Evolutionary conservation across 306 rosid species (phyloP), one percentile per base, ranked within the genome.

Genomic region (Crotalaria pallida): DNA sequence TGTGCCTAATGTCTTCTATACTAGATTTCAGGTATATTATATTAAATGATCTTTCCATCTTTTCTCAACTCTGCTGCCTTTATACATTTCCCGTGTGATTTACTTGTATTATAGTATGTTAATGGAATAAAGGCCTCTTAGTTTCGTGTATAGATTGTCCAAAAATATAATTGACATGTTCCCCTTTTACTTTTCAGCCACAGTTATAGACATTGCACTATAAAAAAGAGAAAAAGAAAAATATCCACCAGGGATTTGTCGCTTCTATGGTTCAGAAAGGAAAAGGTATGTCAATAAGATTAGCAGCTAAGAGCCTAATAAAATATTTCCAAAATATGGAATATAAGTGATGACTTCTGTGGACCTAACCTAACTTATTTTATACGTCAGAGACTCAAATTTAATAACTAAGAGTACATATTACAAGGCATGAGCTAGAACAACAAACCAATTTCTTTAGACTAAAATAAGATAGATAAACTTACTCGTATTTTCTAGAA

Each of bases 401-500:
- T 10, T 38, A 38, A 41, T 18, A 27, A 60, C 48, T 16, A 76
- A 55, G 15, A 70, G 33, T 58, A 34, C 19, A 26, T 15, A 71
- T 7, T 24, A 62, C 31, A 9, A 45, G 72, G 59, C 47, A 44
- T 12, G 50, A 44, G 23, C 41, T 66, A 60, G 58, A 71, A 33
- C 17, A 72, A 59, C 36, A 41, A 15, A 21, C 43, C 40, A 34
- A 26, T 27, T 40, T 8, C 21, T 55, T 69, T 50, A 23, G 58
- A 57, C 22, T 34, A 12, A 48, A 56, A 64, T 17, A 58, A 18
- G 58, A 72, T 40, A 62, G 10, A 64, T 56, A 49, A 48, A 75
- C 99, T 75, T 88, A 95, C 99, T 95, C 99, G 0, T 95, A 95
- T 91, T 95, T 95, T 74, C 97, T 89, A 52, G 97, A 84, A 74